Evolutionary conservation across 192 early-diverging fungal species (phyloP), one percentile per base, ranked within the genome.

Genomic region (Lobulomyces angularis): DNA sequence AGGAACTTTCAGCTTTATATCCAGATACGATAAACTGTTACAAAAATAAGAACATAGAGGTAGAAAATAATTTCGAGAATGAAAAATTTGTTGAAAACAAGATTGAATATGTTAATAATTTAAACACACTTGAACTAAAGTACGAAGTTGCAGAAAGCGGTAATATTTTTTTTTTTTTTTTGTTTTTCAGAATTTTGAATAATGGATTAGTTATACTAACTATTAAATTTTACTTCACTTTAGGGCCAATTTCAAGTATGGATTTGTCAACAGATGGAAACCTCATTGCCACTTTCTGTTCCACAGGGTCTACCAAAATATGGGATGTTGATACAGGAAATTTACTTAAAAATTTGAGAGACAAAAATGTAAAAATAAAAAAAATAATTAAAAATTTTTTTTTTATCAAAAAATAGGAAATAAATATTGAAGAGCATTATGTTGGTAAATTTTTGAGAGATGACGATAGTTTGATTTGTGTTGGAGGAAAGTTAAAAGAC

Each of bases 401-500:
- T 8, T 46, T 8, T 45, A 41, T 21, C 7, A 18, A 32, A 32
- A 32, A 12, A 14, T 21, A 46, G 49, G 63, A 72, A 37, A 17
- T 34, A 8, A 72, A 94, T 32, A 90, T 94, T 58, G 90, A 94
- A 48, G 90, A 94, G 55, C 89, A 79, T 41, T 92, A 83, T 47
- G 79, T 82, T 23, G 88, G 88, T 26, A 65, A 78, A 25, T 94
- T 91, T 33, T 69, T 72, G 7, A 74, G 74, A 18, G 65, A 76
- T 44, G 65, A 71, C 7, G 65, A 64, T 31, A 56, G 74, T 12
- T 43, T 96, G 3, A 69, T 81, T 14, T n/a, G n/a, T n/a, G 77
- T 81, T 14, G 91, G 80, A 5, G 91, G 91, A 40, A 96, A 93
- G 55, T 67, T 83, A 23, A 96, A 93, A 54, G 87, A 96, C 47